phyloP scores from a whole-genome alignment of 176 grass and related monocot genomes.

The Coix lacrymajobi region DNA sequence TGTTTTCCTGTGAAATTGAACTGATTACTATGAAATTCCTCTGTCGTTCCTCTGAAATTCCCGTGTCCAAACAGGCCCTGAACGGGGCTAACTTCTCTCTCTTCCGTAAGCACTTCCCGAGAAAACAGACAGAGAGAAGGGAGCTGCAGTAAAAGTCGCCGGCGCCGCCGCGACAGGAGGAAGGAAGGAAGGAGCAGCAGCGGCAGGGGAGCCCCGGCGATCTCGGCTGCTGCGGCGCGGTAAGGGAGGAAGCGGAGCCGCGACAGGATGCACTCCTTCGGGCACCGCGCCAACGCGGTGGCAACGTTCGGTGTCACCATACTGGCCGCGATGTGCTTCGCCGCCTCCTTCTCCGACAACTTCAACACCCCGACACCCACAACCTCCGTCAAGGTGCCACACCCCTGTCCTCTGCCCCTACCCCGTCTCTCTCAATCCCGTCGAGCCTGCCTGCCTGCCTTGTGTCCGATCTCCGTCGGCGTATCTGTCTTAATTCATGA shows the following conservation, averaged over 20 bases:
- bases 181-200: background rate
- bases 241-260: background rate
- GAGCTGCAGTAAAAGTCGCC: slow-evolving; percentile 20
- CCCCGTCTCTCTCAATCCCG: background rate
- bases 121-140: background rate
- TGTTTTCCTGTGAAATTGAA: no score
- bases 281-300: slow-evolving; percentile 85
- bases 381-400: slow-evolving; percentile 71
- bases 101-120: background rate
- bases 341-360: slow-evolving; percentile 89
- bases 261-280: slow-evolving; percentile 77
- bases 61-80: no score
- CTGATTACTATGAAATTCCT: no score
- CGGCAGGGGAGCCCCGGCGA: background rate
- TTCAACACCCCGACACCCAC: slow-evolving; percentile 63
- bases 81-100: background rate
- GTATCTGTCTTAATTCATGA: background rate
- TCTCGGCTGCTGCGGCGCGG: background rate
- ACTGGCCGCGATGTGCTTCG: slow-evolving; percentile 85
- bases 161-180: slow-evolving; percentile 39
- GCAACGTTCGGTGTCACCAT: slow-evolving; percentile 85
- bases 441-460: no score
- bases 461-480: background rate
- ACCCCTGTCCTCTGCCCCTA: background rate
- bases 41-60: no score